phyloP scores from a whole-genome alignment of 345 rosid genomes.

The Euphorbia lathyris region DNA sequence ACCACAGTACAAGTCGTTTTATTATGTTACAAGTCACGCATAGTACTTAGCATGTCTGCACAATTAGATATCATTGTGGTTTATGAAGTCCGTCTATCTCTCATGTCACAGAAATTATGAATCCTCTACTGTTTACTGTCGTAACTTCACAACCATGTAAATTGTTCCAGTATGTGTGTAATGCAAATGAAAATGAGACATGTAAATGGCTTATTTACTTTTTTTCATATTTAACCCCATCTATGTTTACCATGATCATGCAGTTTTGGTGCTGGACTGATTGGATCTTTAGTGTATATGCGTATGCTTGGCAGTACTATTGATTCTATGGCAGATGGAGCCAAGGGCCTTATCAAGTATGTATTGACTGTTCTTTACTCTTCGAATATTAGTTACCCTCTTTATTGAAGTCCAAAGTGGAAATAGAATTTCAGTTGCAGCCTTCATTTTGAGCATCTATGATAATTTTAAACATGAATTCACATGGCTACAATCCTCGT shows the following conservation, averaged over 20 bases:
- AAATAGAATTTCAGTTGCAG: background rate
- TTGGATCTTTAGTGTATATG: constrained; percentile 74
- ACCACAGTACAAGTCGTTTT: background rate
- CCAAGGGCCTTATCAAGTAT: constrained; percentile 77
- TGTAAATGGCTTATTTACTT: background rate
- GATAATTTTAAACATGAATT: background rate
- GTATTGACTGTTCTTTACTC: constrained; percentile 16
- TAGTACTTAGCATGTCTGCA: no score
- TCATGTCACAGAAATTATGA: no score
- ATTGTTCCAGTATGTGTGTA: background rate
- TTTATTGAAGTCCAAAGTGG: background rate
- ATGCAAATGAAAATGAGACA: background rate
- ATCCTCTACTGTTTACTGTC: no score
- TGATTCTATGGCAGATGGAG: constrained; percentile 86
- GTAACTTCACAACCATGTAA: background rate
- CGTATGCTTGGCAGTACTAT: constrained; percentile 86
- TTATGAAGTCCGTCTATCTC: background rate
- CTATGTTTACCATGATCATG: constrained; percentile 10
- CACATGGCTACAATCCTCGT: no score
- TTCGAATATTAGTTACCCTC: background rate
- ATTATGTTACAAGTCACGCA: no score
- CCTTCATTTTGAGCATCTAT: background rate
- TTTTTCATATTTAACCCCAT: background rate
- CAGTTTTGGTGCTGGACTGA: constrained; percentile 82
- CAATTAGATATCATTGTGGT: background rate